These are phyloP conservation scores for Ganoderma boninense DNA, from an alignment of 1,284 basidiomycete genomes.

Conservation along the genomic window DNA sequence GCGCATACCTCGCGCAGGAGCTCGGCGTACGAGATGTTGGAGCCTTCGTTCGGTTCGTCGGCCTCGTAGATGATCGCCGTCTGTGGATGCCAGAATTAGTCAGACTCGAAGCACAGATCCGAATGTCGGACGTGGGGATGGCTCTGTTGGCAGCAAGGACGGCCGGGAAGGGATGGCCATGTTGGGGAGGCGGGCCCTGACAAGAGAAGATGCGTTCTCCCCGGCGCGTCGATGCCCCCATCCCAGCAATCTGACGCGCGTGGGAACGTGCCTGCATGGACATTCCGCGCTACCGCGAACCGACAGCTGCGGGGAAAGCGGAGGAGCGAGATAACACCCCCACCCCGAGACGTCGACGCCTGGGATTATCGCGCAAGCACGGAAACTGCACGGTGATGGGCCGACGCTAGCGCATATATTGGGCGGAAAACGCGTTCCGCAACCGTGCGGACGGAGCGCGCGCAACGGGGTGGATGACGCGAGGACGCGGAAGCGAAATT, in stretches of 20 bases:
- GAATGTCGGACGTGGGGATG: not conserved
- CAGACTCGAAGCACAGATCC: not conserved
- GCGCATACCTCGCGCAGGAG: slow-evolving; percentile 91
- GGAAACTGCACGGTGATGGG: not conserved
- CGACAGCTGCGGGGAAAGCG: not conserved
- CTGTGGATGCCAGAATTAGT: slow-evolving; percentile 41
- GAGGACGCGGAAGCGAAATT: slow-evolving; percentile 6
- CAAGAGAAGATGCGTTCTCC: not conserved
- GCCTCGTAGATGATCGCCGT: slow-evolving; percentile 99
- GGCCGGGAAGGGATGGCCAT: not conserved
- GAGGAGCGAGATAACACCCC: not conserved
- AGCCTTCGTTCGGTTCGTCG: slow-evolving; percentile 89
- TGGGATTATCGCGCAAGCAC: not conserved
- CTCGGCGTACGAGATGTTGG: slow-evolving; percentile 83
- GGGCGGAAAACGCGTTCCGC: slow-evolving; percentile 13
- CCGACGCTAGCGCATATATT: not conserved
- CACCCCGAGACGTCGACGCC: not conserved
- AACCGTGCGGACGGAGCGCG: slow-evolving; percentile 11
- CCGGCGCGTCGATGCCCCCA: not conserved
- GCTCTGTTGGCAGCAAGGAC: not conserved
- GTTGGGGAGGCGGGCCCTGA: not conserved
- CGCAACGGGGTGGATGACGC: slow-evolving; percentile 23
- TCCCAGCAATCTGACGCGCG: slow-evolving; percentile 3
- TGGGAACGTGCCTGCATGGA: slow-evolving; percentile 1
- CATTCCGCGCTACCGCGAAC: not conserved